Evolutionary conservation across 148 eudicot genomes (phyloP).

Genomic region (Euryodendron excelsum): DNA sequence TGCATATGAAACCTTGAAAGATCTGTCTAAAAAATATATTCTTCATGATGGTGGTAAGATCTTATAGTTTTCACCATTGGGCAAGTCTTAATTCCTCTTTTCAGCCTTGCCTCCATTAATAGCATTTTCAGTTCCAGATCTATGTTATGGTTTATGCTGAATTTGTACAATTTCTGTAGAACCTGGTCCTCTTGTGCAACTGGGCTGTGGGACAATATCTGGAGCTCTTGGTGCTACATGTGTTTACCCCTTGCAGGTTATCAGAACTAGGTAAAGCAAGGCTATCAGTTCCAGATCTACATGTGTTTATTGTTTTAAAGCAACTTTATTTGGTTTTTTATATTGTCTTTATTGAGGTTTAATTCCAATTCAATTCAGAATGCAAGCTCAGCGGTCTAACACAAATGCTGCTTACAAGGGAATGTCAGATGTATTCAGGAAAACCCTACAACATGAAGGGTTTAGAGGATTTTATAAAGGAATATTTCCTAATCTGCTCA

Average conservation of each 20-base stretch:
- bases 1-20: slow-evolving; percentile 86
- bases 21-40: slow-evolving; percentile 63
- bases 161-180: slow-evolving; percentile 37
- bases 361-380: slow-evolving; percentile 40
- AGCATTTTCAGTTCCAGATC: too few relatives aligned
- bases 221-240: slow-evolving; percentile 96
- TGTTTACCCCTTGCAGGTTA: slow-evolving; percentile 94
- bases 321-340: too few relatives aligned
- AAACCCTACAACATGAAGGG: slow-evolving; percentile 64
- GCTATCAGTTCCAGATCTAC: too few relatives aligned
- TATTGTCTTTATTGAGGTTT: too few relatives aligned
- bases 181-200: slow-evolving; percentile 93
- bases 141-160: too few relatives aligned
- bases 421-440: slow-evolving; percentile 76
- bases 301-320: too few relatives aligned
- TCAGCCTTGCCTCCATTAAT: too few relatives aligned
- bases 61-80: too few relatives aligned
- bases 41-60: slow-evolving; percentile 51
- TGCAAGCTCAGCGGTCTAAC: slow-evolving; percentile 71
- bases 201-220: slow-evolving; percentile 90
- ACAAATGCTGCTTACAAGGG: slow-evolving; percentile 35
- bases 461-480: slow-evolving; percentile 91
- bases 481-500: slow-evolving; percentile 86
- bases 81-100: too few relatives aligned
- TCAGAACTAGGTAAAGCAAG: slow-evolving; percentile 95